These are phyloP conservation scores for Aspergillus jensenii DNA, from an alignment of 2,329 filamentous ascomycete species.

Conservation along the genomic window DNA sequence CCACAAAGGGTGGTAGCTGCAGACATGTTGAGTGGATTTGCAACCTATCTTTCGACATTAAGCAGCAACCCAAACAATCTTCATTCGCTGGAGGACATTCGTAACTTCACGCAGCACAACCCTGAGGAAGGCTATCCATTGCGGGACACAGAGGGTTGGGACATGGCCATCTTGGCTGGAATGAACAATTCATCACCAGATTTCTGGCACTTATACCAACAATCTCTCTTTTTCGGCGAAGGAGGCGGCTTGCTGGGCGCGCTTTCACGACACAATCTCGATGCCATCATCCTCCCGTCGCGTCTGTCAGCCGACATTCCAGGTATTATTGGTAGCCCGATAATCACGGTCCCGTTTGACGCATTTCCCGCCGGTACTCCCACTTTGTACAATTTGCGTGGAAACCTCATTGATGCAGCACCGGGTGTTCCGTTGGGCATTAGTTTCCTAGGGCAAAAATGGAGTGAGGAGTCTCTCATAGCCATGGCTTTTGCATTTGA, in stretches of 20 bases:
- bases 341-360: constrained; percentile 64
- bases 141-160: constrained; percentile 60
- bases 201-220: constrained; percentile 60
- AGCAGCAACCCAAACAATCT: constrained; percentile 59
- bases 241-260: constrained; percentile 63
- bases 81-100: constrained; percentile 51
- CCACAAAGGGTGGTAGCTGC: constrained; percentile 49
- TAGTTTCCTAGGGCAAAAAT: constrained; percentile 61
- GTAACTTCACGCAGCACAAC: constrained; percentile 56
- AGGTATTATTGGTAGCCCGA: constrained; percentile 59
- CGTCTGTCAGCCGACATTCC: constrained; percentile 48
- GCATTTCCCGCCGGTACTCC: constrained; percentile 51
- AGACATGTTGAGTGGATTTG: constrained; percentile 61
- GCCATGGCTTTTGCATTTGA: constrained; percentile 69
- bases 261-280: constrained; percentile 55
- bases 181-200: constrained; percentile 57
- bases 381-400: constrained; percentile 41
- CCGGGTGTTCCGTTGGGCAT: constrained; percentile 63
- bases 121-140: constrained; percentile 59
- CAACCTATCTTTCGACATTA: constrained; percentile 56
- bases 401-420: constrained; percentile 53
- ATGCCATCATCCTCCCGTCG: constrained; percentile 63
- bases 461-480: constrained; percentile 62
- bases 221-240: constrained; percentile 55
- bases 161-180: constrained; percentile 51